phyloP scores from a whole-genome alignment of 306 rosid species.

The Dicorynia guianensis region DNA sequence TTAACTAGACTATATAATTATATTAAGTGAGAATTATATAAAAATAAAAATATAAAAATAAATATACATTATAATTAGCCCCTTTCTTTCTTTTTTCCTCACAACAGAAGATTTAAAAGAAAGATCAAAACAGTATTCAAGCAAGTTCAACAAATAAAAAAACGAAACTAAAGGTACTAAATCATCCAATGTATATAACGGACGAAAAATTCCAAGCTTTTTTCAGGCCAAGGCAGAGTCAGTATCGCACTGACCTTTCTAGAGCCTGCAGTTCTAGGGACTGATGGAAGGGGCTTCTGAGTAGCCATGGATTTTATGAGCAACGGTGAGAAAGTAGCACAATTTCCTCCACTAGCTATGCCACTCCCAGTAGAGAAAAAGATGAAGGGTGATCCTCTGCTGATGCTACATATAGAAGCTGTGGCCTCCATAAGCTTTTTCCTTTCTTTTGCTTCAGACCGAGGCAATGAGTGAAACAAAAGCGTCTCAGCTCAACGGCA shows the following conservation, averaged over 20 bases:
- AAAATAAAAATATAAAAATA: no score
- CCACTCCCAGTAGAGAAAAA: constrained; percentile 31
- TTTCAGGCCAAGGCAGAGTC: background rate
- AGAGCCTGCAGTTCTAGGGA: constrained; percentile 59
- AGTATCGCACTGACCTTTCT: constrained; percentile 62
- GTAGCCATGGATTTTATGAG: constrained; percentile 76
- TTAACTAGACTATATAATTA: no score
- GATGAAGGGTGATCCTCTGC: constrained; percentile 41
- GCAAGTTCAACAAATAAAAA: background rate
- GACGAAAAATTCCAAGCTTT: background rate
- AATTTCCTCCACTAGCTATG: constrained; percentile 1
- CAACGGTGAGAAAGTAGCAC: constrained; percentile 47
- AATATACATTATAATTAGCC: no score
- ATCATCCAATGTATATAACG: no score
- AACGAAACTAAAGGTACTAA: background rate
- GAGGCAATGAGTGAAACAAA: background rate
- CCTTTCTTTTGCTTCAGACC: background rate
- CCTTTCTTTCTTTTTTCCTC: background rate
- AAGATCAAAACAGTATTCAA: background rate
- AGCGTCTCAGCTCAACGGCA: background rate
- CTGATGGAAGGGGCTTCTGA: constrained; percentile 67
- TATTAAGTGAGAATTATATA: no score
- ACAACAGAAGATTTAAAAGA: background rate
- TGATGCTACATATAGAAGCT: constrained; percentile 51
- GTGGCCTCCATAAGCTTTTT: constrained; percentile 56